phyloP scores from a whole-genome alignment of 192 early-diverging fungal genomes.

The Podila clonocystis region DNA sequence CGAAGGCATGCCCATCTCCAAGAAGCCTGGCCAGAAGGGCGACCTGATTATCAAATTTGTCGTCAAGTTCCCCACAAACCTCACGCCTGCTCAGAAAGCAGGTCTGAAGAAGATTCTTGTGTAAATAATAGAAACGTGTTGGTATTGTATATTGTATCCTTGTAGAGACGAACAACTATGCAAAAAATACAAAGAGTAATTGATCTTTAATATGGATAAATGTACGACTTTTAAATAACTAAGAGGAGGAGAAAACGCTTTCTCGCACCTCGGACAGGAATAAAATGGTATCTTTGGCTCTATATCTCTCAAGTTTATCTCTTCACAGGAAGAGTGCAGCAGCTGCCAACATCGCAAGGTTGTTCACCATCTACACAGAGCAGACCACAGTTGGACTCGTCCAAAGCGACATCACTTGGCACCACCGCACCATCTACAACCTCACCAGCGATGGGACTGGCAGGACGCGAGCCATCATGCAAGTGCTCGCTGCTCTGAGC shows the following conservation, averaged over 20 bases:
- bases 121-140: neutral
- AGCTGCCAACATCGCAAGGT: constrained; percentile 35
- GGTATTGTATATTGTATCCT: too few species aligned
- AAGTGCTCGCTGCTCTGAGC: constrained; percentile 20
- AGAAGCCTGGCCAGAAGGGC: constrained; percentile 80
- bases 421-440: neutral
- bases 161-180: neutral
- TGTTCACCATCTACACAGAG: constrained; percentile 45
- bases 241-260: constrained; percentile 10
- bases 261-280: constrained; percentile 1
- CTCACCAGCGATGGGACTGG: neutral
- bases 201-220: neutral
- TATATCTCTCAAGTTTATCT: constrained; percentile 10
- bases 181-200: neutral
- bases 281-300: too few species aligned
- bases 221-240: neutral
- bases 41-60: constrained; percentile 85
- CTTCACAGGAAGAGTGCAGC: constrained; percentile 44
- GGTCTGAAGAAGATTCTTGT: constrained; percentile 59
- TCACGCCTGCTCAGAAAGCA: constrained; percentile 78
- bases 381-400: constrained; percentile 24
- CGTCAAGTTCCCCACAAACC: constrained; percentile 79
- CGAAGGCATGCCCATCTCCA: constrained; percentile 94
- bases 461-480: neutral
- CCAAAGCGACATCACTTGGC: neutral